Evolutionary conservation across 768 basidiomycete genomes (phyloP).

Genomic region (Austroboletus eburneus): DNA sequence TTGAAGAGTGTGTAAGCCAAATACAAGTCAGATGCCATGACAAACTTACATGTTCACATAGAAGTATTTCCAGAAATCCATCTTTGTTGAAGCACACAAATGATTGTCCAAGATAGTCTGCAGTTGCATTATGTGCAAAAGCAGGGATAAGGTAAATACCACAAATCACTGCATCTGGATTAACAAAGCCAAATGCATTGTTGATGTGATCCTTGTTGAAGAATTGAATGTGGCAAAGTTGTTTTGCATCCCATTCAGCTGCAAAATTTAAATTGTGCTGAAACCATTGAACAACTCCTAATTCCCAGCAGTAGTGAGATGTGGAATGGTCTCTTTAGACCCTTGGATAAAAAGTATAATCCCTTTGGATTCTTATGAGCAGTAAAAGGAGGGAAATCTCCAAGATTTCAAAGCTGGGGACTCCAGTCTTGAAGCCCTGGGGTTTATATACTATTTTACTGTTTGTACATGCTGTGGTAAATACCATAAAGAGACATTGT

Average conservation of each 20-base stretch:
- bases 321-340: too few species aligned
- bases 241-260: conserved; percentile 23
- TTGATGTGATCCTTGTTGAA: conserved; percentile 22
- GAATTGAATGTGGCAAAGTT: conserved; percentile 38
- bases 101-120: not conserved
- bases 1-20: too few species aligned
- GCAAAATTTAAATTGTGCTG: conserved; percentile 21
- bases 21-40: too few species aligned
- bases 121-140: conserved; percentile 22
- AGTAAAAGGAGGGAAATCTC: too few species aligned
- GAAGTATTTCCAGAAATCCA: conserved; percentile 16
- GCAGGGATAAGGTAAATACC: conserved; percentile 41
- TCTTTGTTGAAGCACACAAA: not conserved
- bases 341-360: too few species aligned
- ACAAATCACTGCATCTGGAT: conserved; percentile 38
- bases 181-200: conserved; percentile 42
- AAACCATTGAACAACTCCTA: conserved; percentile 41
- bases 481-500: too few species aligned
- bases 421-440: too few species aligned
- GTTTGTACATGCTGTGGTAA: too few species aligned
- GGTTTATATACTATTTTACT: too few species aligned
- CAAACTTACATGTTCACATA: conserved; percentile 36
- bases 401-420: too few species aligned
- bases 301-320: too few species aligned
- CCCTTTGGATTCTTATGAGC: too few species aligned